Evolutionary conservation across 2,329 filamentous ascomycete genomes (phyloP).

Genomic region (Coccinonectria pachysandricola): DNA sequence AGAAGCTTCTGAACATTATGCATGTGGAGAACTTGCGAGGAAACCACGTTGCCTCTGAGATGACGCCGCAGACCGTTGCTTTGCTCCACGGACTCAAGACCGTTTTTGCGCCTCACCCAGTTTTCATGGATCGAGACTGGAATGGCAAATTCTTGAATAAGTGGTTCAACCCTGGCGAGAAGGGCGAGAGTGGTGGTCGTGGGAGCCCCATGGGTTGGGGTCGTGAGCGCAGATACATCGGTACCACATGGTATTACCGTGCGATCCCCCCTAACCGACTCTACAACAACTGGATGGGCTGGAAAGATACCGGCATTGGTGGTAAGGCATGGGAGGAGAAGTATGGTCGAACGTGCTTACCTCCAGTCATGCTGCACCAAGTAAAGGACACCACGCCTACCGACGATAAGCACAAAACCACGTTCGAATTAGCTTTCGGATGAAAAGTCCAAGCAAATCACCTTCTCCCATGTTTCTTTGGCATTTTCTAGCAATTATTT

Average conservation of each 20-base stretch:
- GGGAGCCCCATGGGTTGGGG: constrained; percentile 51
- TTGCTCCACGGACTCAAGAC: constrained; percentile 72
- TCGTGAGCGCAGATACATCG: constrained; percentile 44
- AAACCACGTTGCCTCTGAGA: constrained; percentile 70
- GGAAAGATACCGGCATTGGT: constrained; percentile 43
- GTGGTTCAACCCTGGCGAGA: constrained; percentile 51
- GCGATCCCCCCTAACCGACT: constrained; percentile 46
- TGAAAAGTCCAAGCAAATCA: constrained; percentile 14
- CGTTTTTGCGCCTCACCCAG: constrained; percentile 67
- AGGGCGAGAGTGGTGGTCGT: constrained; percentile 42
- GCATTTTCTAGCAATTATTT: too few relatives aligned
- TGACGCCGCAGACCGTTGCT: constrained; percentile 64
- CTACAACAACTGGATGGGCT: constrained; percentile 55
- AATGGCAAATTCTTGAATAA: constrained; percentile 39
- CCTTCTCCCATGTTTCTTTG: too few relatives aligned
- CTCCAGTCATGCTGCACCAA: constrained; percentile 48
- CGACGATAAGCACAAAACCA: constrained; percentile 29
- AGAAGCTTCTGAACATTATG: constrained; percentile 63
- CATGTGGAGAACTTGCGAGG: constrained; percentile 64
- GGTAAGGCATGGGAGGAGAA: constrained; percentile 45
- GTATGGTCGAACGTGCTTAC: constrained; percentile 47
- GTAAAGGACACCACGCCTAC: constrained; percentile 48
- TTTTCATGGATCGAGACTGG: constrained; percentile 72
- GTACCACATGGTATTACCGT: constrained; percentile 52
- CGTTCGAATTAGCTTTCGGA: constrained; percentile 29